Evolutionary conservation across 2,329 filamentous ascomycete genomes (phyloP), one percentile per base, ranked within the genome.

Genomic region (Didymella pomorum): DNA sequence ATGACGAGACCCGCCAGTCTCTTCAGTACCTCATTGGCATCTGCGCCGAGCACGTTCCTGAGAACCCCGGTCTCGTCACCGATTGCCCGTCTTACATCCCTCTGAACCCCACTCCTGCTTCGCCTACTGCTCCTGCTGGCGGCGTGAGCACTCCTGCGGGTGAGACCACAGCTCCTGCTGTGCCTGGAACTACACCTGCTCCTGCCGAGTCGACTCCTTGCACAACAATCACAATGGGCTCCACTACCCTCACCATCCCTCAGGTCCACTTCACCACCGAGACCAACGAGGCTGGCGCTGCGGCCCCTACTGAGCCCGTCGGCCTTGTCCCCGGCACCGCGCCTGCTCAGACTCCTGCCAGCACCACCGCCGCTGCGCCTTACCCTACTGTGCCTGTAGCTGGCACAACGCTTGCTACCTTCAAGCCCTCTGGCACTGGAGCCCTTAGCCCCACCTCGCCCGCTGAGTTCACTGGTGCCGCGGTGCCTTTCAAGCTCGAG

Each of bases 21-120:
- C 84, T 95, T 59, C 85, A 86, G 70, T 97, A 91, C 86, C 89
- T 97, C 83, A 89, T 93, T 78, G 93, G 93, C 76, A 91, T 98
- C 79, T 98, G 94, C 81, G 92, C 90, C 57, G 80, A 84, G 52
- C 89, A 89, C 78, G 84, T 92, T 33, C 82, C 84, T 16, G 70
- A 85, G 74, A 97, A 97, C 85, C 92, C 93, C n/a, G 91, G 84
- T 64, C 91, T 98, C 71, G 86, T 92, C 72, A 96, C 90, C 48
- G 87, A 86, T 63, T 87, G 92, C 67, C 87, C 90, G 23, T 82
- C 83, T 37, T 81, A 87, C 75, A 86, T 86, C 68, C 74, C 73
- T 25, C 65, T 77, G 45, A 71, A 71, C 47, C 75, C 77, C 26
- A 60, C 65, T 2, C 56, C 56, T 46, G 56, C 46, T 31, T 28